Base-by-base conservation (phyloP, 306 rosid genomes). In the Carpinus fangiana region DNA sequence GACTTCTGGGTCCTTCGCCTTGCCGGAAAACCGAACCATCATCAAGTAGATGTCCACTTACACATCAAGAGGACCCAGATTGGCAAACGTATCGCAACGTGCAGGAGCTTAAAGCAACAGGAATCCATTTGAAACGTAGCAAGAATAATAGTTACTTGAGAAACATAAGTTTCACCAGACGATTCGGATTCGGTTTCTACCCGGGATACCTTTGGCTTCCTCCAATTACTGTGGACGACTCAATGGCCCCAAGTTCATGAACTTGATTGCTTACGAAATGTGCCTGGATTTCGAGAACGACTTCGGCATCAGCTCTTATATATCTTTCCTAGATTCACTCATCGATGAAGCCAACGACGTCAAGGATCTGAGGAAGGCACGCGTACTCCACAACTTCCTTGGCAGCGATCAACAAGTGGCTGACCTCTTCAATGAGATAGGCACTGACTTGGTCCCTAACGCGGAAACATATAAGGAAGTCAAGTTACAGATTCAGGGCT, bases 221-320 rank as follows among this genome's bases (percentile, higher is more conserved):
- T 21, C 74, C 13, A 61, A 41, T 76, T 20, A 64, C 34, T 0
- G 67, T 79, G 20, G 84, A 75, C 7, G 83, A 83, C 57, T 70
- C 77, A 7, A 62, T 36, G 6, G 73, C 56, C 80, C 78, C 0
- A 70, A 34, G 56, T 62, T 83, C 36, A 10, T 69, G 43, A 83
- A 83, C 73, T 47, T 79, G 47, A 76, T 72, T 46, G 83, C 87
- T 31, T 83, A 61, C 18, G 73, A 79, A 65, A 70, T 72, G 76
- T 72, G 84, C 23, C 76, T 50, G 6, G 81, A 79, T 51, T 52
- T 70, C 46, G 2, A 48, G 5, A 66, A 71, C 3, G 28, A 72
- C 5, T 82, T 45, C 0, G 73, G 43, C 23, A 70, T 66, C 31
- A 66, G 72, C 48, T 76, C 81, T 6, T 81, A 72, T 21, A 28